Percentiles rank a stretch among this genome's conserved stretches.
phyloP scores from a whole-genome alignment of 139 green algal species.

The Zygnema circumcarinatum region DNA sequence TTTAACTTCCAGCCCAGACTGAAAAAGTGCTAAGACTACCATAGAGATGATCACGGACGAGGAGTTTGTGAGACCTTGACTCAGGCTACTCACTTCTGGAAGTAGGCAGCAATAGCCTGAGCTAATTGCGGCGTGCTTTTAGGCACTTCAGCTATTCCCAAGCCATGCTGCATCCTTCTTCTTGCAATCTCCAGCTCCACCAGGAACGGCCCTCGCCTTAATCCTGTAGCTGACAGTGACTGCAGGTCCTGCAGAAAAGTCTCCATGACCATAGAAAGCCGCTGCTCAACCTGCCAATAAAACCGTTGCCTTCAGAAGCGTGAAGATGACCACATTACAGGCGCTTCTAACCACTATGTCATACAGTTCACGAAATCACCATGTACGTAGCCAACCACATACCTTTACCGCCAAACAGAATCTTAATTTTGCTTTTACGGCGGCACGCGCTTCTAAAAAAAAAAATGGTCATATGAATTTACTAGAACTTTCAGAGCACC shows the following conservation, averaged over 20 bases:
- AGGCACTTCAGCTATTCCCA: not conserved
- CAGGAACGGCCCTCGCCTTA: slow-evolving; percentile 35
- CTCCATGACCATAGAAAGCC: not conserved
- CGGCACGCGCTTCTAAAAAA: too few relatives aligned
- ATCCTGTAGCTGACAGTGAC: not conserved
- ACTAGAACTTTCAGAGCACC: too few relatives aligned
- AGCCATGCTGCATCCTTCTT: slow-evolving; percentile 21
- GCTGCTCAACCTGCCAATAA: not conserved
- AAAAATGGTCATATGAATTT: too few relatives aligned
- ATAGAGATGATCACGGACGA: too few relatives aligned
- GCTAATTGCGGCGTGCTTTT: not conserved
- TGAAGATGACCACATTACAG: too few relatives aligned
- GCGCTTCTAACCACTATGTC: too few relatives aligned
- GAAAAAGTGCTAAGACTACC: too few relatives aligned
- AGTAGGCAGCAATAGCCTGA: not conserved
- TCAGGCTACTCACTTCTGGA: slow-evolving; percentile 14
- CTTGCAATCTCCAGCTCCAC: slow-evolving; percentile 33
- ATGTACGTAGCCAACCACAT: too few relatives aligned
- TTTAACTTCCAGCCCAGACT: too few relatives aligned
- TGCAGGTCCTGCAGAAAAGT: slow-evolving; percentile 41
- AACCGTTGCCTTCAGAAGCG: too few relatives aligned
- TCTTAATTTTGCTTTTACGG: slow-evolving; percentile 10
- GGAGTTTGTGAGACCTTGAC: too few relatives aligned
- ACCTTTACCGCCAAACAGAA: slow-evolving; percentile 16
- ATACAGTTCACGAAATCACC: too few relatives aligned